Evolutionary conservation across 202 grass and related monocot genomes (phyloP).

Genomic region (Zizania palustris): DNA sequence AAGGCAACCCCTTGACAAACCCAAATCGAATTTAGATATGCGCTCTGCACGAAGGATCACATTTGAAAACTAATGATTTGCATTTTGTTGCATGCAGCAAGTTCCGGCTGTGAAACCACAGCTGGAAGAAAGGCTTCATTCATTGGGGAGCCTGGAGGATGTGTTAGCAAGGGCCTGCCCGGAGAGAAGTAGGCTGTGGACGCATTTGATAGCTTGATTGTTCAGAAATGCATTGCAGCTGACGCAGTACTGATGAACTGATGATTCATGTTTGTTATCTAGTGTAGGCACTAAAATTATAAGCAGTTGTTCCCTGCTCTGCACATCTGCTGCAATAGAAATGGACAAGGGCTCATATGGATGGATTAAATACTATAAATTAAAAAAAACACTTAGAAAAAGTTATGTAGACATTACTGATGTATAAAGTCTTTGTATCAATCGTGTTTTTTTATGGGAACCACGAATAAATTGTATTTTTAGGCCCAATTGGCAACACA

Average conservation of each 20-base stretch:
- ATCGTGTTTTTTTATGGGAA: no score
- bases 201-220: background rate
- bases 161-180: constrained; percentile 44
- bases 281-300: background rate
- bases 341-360: no score
- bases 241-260: background rate
- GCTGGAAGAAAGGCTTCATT: constrained; percentile 38
- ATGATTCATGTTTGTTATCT: background rate
- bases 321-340: background rate
- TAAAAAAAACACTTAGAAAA: no score
- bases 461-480: no score
- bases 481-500: background rate
- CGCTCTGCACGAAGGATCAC: background rate
- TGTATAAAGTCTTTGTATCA: no score
- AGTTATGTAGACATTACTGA: no score
- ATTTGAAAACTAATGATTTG: background rate
- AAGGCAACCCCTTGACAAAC: constrained; percentile 41
- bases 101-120: constrained; percentile 27
- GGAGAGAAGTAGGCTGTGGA: constrained; percentile 41
- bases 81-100: constrained; percentile 41
- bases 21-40: background rate
- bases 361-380: no score
- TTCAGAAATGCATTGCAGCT: background rate
- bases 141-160: constrained; percentile 34
- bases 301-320: background rate